These are phyloP conservation scores for Moesziomyces sp. DNA, from an alignment of 1,284 basidiomycete genomes.

Conservation along the genomic window DNA sequence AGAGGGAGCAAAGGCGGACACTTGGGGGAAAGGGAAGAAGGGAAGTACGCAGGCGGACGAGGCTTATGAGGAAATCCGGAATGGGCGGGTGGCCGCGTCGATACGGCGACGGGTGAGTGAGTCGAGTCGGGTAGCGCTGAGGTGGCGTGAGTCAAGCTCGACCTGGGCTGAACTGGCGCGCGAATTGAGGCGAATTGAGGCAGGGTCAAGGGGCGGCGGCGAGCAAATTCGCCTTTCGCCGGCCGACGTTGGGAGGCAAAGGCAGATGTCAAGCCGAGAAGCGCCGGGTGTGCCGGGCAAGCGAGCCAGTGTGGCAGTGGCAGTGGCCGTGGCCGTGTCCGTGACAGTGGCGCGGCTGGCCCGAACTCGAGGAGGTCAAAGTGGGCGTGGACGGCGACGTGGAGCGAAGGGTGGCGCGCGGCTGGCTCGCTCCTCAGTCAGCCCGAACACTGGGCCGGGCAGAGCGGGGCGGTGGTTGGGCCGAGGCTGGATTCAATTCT, in stretches of 20 bases:
- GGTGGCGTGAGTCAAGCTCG: background rate
- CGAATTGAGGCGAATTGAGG: too few species aligned
- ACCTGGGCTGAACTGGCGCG: too few species aligned
- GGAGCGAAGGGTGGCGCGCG: slow-evolving; percentile 7
- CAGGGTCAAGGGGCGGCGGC: too few species aligned
- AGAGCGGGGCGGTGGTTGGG: background rate
- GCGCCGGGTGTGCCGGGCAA: background rate
- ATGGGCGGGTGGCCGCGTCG: slow-evolving; percentile 10
- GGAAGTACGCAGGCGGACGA: background rate
- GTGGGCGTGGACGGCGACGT: background rate
- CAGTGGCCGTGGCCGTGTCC: background rate
- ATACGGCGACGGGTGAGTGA: slow-evolving; percentile 17
- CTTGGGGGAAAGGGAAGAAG: background rate
- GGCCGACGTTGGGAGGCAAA: background rate
- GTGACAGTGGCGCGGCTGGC: too few species aligned
- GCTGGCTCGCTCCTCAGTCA: background rate
- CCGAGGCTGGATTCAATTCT: background rate
- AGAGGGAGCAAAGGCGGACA: slow-evolving; percentile 12
- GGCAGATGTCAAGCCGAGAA: background rate
- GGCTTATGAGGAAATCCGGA: slow-evolving; percentile 22
- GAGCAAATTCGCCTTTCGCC: background rate
- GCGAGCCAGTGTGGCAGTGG: slow-evolving; percentile 8
- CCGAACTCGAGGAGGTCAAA: background rate
- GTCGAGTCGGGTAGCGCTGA: background rate
- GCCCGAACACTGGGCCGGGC: background rate